These are phyloP conservation scores for Lodderomyces margitis DNA, from an alignment of 1,139 yeast species.

Conservation along the genomic window DNA sequence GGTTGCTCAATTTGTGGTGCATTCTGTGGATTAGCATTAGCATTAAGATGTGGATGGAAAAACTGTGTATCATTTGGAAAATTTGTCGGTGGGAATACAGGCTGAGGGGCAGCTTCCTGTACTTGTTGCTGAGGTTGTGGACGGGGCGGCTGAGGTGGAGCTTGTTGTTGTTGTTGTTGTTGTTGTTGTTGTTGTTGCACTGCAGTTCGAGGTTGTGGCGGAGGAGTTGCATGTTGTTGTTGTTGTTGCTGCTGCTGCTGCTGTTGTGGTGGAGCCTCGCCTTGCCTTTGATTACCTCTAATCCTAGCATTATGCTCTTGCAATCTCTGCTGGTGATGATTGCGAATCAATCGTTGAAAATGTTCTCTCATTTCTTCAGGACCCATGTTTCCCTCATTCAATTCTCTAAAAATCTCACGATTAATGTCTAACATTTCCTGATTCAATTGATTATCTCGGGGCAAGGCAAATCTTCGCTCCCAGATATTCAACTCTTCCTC, in stretches of 20 bases:
- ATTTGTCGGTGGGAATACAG: neutral
- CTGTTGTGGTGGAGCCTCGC: conserved; percentile 9
- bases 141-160: conserved; percentile 9
- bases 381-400: conserved; percentile 31
- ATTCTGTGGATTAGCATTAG: conserved; percentile 20
- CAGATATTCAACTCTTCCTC: conserved; percentile 26
- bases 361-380: conserved; percentile 42
- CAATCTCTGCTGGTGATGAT: conserved; percentile 27
- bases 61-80: neutral
- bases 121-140: conserved; percentile 11
- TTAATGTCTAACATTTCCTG: conserved; percentile 30
- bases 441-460: conserved; percentile 12
- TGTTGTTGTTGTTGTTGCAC: conserved; percentile 10
- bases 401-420: conserved; percentile 35
- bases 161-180: conserved; percentile 11
- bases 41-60: conserved; percentile 7
- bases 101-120: conserved; percentile 8
- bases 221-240: conserved; percentile 10
- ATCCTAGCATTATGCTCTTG: conserved; percentile 15
- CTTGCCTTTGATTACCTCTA: conserved; percentile 10
- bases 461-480: conserved; percentile 11
- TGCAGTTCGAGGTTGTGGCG: conserved; percentile 6
- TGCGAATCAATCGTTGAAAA: conserved; percentile 33
- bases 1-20: conserved; percentile 48
- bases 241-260: conserved; percentile 12